phyloP scores from a whole-genome alignment of 2,329 filamentous ascomycete genomes.

The Aspergillus alliaceus region DNA sequence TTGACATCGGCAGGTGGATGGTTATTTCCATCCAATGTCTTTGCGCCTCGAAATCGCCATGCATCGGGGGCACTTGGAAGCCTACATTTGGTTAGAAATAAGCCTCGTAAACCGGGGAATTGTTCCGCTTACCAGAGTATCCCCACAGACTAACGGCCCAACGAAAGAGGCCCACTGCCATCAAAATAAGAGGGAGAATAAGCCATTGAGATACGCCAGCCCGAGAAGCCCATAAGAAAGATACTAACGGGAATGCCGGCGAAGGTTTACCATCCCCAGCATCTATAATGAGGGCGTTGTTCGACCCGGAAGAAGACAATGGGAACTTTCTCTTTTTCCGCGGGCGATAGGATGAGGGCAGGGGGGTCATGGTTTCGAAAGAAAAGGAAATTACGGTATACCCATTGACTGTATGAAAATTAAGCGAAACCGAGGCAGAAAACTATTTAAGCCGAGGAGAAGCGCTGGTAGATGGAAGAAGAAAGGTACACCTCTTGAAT shows the following conservation, averaged over 20 bases:
- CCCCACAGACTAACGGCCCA: slow-evolving; percentile 93
- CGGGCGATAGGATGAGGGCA: slow-evolving; percentile 41
- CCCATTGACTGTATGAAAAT: slow-evolving; percentile 21
- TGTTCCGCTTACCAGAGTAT: slow-evolving; percentile 72
- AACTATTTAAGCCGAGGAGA: not conserved
- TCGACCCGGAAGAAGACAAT: slow-evolving; percentile 35
- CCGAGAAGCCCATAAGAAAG: slow-evolving; percentile 92
- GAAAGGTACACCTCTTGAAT: no score
- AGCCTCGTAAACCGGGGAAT: not conserved
- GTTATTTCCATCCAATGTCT: slow-evolving; percentile 99
- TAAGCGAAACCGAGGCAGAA: not conserved
- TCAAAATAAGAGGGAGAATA: slow-evolving; percentile 80
- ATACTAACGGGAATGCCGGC: slow-evolving; percentile 84
- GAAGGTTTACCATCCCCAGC: slow-evolving; percentile 45
- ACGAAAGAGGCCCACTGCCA: slow-evolving; percentile 86
- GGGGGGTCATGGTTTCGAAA: slow-evolving; percentile 27
- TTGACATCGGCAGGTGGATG: slow-evolving; percentile 79
- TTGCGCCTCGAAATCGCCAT: slow-evolving; percentile 97
- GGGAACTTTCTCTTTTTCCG: slow-evolving; percentile 47
- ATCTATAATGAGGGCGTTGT: slow-evolving; percentile 46
- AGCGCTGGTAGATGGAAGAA: not conserved
- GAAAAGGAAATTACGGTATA: slow-evolving; percentile 10
- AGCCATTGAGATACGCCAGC: slow-evolving; percentile 87
- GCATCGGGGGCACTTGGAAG: slow-evolving; percentile 79
- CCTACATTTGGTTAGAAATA: slow-evolving; percentile 51